phyloP scores from a whole-genome alignment of 139 green algal genomes.

The Ettlia oleoabundans region DNA sequence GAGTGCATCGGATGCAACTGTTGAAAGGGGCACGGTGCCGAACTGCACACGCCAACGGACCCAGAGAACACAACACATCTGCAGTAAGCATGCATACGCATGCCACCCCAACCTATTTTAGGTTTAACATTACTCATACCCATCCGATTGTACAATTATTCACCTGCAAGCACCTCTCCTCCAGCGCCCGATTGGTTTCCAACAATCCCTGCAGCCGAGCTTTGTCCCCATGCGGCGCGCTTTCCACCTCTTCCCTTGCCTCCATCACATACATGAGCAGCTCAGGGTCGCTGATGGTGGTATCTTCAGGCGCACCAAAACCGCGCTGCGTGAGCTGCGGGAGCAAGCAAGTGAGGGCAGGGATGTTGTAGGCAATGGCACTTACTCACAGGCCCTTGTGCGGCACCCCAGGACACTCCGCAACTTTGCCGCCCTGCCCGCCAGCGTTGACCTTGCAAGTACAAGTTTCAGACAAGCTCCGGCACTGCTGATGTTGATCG shows the following conservation, averaged over 20 bases:
- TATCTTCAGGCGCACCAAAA: slow-evolving; percentile 44
- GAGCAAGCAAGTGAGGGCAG: not conserved
- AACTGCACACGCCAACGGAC: no score
- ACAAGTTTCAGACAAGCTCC: not conserved
- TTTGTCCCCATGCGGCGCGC: slow-evolving; percentile 39
- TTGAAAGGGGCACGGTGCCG: no score
- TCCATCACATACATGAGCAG: slow-evolving; percentile 83
- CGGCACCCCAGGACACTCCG: no score
- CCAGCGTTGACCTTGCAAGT: no score
- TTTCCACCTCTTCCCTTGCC: slow-evolving; percentile 72
- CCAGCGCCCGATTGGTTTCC: slow-evolving; percentile 34
- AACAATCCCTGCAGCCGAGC: slow-evolving; percentile 52
- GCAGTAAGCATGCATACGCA: no score
- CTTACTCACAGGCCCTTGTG: no score
- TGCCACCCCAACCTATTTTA: not conserved
- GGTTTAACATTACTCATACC: not conserved
- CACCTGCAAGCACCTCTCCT: slow-evolving; percentile 37
- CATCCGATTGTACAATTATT: not conserved
- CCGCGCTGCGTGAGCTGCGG: slow-evolving; percentile 56
- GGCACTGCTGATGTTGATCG: no score
- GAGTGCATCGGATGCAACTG: not conserved
- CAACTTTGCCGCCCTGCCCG: no score
- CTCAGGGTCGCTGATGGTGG: slow-evolving; percentile 63
- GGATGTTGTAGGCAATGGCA: no score
- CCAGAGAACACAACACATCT: no score